A percentile compares a stretch with the other conserved stretches of the same genome.
Evolutionary conservation across 768 basidiomycete species (phyloP).

Genomic region (Mycena vulgaris): DNA sequence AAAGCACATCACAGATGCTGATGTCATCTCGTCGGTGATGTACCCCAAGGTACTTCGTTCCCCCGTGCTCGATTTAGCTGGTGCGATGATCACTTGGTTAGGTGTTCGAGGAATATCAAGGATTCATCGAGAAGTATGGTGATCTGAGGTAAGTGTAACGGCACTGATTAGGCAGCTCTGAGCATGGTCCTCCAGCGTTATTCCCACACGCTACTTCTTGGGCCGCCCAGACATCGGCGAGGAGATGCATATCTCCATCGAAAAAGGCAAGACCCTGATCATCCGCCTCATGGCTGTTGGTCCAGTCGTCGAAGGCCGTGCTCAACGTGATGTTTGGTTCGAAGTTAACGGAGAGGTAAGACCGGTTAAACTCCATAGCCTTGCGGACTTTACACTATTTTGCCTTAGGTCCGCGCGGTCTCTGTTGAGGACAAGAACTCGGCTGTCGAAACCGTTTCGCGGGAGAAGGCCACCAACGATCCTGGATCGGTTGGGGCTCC

Average conservation of each 20-base stretch:
- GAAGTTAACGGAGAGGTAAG: conserved; percentile 96
- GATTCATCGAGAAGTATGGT: conserved; percentile 96
- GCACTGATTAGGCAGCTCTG: conserved; percentile 4
- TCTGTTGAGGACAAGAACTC: conserved; percentile 97
- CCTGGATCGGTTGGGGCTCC: conserved; percentile 98
- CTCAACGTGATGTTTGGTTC: conserved; percentile 97
- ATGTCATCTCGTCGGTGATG: conserved; percentile 97
- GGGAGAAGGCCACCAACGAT: conserved; percentile 94
- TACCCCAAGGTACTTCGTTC: conserved; percentile 86
- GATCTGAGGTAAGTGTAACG: conserved; percentile 81
- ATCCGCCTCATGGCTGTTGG: conserved; percentile 97
- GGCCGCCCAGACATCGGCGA: conserved; percentile 92
- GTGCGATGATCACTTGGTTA: conserved; percentile 48
- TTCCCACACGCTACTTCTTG: conserved; percentile 98
- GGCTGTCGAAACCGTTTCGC: conserved; percentile 93
- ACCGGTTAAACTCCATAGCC: conserved; percentile 20
- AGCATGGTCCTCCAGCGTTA: conserved; percentile 68
- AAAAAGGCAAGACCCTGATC: conserved; percentile 97
- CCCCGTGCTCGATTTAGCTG: conserved; percentile 25
- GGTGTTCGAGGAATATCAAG: conserved; percentile 98
- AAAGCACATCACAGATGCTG: conserved; percentile 92
- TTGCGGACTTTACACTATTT: conserved; percentile 35
- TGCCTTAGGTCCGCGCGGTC: conserved; percentile 88
- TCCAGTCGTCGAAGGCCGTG: conserved; percentile 91
- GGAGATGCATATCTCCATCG: conserved; percentile 97